These are phyloP conservation scores for Arthrobotrys musiformis DNA, from an alignment of 2,329 filamentous ascomycete species.

Conservation along the genomic window DNA sequence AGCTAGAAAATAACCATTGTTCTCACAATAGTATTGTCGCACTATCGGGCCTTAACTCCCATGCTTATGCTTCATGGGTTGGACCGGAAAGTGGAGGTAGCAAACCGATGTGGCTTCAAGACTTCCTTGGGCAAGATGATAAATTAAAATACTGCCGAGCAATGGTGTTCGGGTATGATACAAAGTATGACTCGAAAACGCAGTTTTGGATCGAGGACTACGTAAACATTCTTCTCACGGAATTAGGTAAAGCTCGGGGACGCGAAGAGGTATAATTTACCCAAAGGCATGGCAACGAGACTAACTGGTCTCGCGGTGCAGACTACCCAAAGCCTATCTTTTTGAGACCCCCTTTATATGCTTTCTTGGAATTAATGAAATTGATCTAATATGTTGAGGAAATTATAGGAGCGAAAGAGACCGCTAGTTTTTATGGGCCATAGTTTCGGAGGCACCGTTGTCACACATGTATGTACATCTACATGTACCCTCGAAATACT, in stretches of 20 bases:
- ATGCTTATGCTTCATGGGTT: conserved; percentile 56
- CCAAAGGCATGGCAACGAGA: background rate
- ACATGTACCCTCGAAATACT: no score
- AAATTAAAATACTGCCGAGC: conserved; percentile 44
- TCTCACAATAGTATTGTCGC: conserved; percentile 55
- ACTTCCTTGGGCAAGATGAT: conserved; percentile 49
- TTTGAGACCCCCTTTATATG: no score
- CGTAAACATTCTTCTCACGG: conserved; percentile 31
- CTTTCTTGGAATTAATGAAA: no score
- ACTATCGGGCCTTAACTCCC: conserved; percentile 54
- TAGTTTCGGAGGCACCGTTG: conserved; percentile 33
- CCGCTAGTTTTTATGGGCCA: conserved; percentile 34
- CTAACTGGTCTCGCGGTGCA: no score
- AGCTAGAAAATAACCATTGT: background rate
- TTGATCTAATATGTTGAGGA: background rate
- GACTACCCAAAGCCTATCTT: no score
- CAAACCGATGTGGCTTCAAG: conserved; percentile 55
- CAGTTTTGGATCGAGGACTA: conserved; percentile 40
- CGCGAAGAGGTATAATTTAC: conserved; percentile 27
- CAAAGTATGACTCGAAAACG: conserved; percentile 14
- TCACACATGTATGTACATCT: conserved; percentile 26
- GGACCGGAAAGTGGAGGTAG: background rate
- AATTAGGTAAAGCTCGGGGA: conserved; percentile 31
- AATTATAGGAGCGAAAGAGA: conserved; percentile 18
- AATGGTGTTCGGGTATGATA: conserved; percentile 56